Percentiles rank a stretch among this genome's conserved stretches.
These are phyloP conservation scores for Fusarium sp. DNA, from an alignment of 2,329 filamentous ascomycete species.

Conservation along the genomic window DNA sequence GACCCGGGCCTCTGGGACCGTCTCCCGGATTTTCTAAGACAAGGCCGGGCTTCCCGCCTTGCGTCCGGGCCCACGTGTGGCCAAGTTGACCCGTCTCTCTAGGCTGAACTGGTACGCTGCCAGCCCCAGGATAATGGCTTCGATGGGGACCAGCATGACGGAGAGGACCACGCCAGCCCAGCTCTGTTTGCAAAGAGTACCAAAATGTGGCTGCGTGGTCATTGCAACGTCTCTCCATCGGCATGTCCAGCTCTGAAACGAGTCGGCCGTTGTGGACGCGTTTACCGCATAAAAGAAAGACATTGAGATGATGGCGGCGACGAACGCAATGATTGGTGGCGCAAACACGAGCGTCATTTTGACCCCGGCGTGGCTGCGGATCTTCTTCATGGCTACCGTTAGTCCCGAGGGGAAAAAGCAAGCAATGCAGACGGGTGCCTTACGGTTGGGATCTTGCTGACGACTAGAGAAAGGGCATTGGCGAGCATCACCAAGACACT, in stretches of 20 bases:
- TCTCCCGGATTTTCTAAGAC: constrained; percentile 33
- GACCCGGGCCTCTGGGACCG: constrained; percentile 25
- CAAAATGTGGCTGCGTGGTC: constrained; percentile 68
- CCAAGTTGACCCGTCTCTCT: constrained; percentile 58
- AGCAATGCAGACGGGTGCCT: constrained; percentile 49
- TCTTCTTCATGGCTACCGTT: constrained; percentile 37
- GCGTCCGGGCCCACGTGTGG: constrained; percentile 48
- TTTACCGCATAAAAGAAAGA: constrained; percentile 72
- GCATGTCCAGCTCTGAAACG: constrained; percentile 75
- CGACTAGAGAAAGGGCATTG: constrained; percentile 64
- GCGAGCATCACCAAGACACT: constrained; percentile 65
- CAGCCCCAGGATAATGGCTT: constrained; percentile 64
- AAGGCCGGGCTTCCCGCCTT: constrained; percentile 53
- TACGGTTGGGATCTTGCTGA: constrained; percentile 66
- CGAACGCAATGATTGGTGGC: constrained; percentile 51
- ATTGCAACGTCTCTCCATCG: constrained; percentile 71
- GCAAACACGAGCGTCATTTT: constrained; percentile 45
- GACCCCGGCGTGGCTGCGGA: constrained; percentile 35
- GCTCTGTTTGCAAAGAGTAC: constrained; percentile 70
- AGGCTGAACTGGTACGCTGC: constrained; percentile 63
- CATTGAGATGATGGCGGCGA: constrained; percentile 66
- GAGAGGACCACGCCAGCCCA: constrained; percentile 68
- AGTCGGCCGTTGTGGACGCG: constrained; percentile 66
- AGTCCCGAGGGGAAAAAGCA: constrained; percentile 30
- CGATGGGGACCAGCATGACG: constrained; percentile 71